Evolutionary conservation across 306 rosid species (phyloP), one percentile per base, ranked within the genome.

Genomic region (Sophora flavescens): DNA sequence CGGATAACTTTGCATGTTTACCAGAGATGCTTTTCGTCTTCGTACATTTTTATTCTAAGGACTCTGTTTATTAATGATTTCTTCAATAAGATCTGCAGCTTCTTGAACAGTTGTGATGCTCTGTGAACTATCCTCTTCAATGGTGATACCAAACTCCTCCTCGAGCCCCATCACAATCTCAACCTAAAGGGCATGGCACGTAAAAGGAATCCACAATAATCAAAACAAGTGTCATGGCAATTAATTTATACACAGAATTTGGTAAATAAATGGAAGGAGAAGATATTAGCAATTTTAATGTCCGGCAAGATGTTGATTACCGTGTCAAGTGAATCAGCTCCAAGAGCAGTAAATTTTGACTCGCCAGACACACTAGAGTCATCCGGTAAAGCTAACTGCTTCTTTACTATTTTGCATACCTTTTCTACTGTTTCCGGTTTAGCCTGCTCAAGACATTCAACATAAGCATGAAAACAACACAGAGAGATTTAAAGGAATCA

Each of bases 81-180:
- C 72, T 58, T 90, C 93, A 14, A 90, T 88, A 54, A 88, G 86
- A 79, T 90, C 93, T 8, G 97, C 97, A 13, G 93, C 97, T 12
- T 92, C 93, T 84, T 90, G 91, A 77, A 90, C 93, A 2, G 93
- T 87, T 18, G 89, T 52, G 85, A 92, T 92, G 89, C 64, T 87
- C 86, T 90, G 92, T 9, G 97, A 92, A 35, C 88, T 90, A 12
- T 87, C 96, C 78, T 92, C 96, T 77, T 81, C 93, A 16, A 92
- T 89, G 4, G 84, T 81, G 15, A 92, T 90, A 39, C 91, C 97
- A 63, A 92, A 92, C 74, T 86, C 93, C 80, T 92, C 96, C 81
- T 92, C 93, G 4, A 92, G 97, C 39, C 91, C 93, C 92, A 92
- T 90, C 53, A 92, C 90, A n/a, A 92, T 92, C 84, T 92, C 97